A percentile compares a stretch with the other conserved stretches of the same genome.
Conservation (phyloP, 176 grass and related monocot species). For the Cenchrus fungigraminus region DNA sequence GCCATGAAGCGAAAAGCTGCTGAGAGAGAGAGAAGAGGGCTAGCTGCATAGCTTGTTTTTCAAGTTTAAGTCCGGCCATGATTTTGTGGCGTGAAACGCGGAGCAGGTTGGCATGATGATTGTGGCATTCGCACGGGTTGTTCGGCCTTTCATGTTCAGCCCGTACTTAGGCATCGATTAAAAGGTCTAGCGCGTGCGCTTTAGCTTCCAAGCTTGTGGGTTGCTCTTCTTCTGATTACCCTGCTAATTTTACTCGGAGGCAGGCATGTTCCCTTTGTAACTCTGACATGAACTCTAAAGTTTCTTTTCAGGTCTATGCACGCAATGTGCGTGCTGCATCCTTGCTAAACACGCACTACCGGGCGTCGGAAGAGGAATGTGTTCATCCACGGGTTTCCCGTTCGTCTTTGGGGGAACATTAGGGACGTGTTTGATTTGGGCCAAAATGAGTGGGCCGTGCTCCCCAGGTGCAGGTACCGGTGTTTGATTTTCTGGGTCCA, state of each 20-base stretch:
- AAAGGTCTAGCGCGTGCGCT: neutral
- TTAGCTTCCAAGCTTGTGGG: neutral
- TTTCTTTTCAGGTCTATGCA: neutral
- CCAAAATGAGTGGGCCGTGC: no score
- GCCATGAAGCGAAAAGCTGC: conserved; percentile 3
- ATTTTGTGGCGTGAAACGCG: conserved; percentile 32
- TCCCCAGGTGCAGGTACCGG: no score
- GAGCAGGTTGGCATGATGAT: conserved; percentile 36
- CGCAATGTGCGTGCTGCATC: neutral
- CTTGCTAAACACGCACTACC: neutral
- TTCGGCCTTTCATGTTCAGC: neutral
- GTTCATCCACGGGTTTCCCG: no score
- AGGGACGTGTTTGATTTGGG: no score
- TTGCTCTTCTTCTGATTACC: neutral
- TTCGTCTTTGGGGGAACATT: no score
- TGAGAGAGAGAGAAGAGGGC: neutral
- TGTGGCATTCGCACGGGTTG: conserved; percentile 26
- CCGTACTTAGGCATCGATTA: conserved; percentile 1
- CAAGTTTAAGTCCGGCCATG: conserved; percentile 3
- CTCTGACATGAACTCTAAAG: no score
- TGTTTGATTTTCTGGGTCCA: no score
- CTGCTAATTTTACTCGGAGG: neutral
- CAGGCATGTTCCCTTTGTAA: neutral
- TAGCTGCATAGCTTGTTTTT: conserved; percentile 19
- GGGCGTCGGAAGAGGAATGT: no score